These are phyloP conservation scores for Kalanchoe fedtschenkoi DNA, from an alignment of 164 flowering plant species.

Conservation along the genomic window DNA sequence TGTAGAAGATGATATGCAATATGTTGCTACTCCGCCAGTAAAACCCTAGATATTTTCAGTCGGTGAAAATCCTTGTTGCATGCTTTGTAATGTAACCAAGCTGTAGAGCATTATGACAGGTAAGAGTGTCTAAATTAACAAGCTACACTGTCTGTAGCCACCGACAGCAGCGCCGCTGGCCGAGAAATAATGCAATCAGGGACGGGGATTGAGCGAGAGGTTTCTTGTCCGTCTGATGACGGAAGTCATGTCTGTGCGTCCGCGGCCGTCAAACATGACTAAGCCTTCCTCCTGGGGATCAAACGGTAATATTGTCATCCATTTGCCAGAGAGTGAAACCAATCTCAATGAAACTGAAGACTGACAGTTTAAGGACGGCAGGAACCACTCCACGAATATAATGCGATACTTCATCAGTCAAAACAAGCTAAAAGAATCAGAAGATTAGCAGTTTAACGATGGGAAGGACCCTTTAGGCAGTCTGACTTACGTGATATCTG, in stretches of 20 bases:
- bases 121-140: too few relatives aligned
- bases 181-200: not conserved
- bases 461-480: not conserved
- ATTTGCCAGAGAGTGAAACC: not conserved
- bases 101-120: too few relatives aligned
- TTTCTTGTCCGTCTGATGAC: constrained; percentile 31
- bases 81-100: too few relatives aligned
- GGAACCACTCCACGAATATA: too few relatives aligned
- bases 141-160: too few relatives aligned
- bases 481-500: constrained; percentile 18
- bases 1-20: too few relatives aligned
- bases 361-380: not conserved
- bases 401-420: too few relatives aligned
- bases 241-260: constrained; percentile 9
- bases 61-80: too few relatives aligned
- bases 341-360: not conserved
- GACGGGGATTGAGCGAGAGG: constrained; percentile 28
- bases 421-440: too few relatives aligned
- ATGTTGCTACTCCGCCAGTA: too few relatives aligned
- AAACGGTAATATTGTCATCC: constrained; percentile 6
- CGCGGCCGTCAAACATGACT: constrained; percentile 10
- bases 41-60: too few relatives aligned
- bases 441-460: not conserved
- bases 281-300: constrained; percentile 4
- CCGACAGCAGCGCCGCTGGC: too few relatives aligned